These are phyloP conservation scores for Chaetomium sp. DNA, from an alignment of 2,329 filamentous ascomycete genomes.

Conservation along the genomic window DNA sequence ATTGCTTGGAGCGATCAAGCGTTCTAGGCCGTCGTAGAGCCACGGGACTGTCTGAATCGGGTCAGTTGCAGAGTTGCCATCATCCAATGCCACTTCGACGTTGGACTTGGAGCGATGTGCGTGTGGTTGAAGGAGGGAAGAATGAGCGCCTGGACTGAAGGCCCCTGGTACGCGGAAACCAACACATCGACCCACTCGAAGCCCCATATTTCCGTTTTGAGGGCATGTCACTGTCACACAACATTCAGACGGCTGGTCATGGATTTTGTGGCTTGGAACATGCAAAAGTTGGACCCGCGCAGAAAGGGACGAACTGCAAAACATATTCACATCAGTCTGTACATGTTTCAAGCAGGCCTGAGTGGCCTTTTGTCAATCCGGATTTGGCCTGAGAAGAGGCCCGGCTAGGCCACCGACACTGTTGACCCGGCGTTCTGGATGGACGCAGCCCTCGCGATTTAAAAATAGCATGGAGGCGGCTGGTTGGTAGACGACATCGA, in stretches of 20 bases:
- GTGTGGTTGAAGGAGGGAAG: neutral
- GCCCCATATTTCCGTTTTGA: too few species aligned
- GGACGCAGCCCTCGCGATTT: slow-evolving; percentile 13
- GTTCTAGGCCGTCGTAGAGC: neutral
- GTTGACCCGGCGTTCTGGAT: slow-evolving; percentile 22
- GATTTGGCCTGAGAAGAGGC: neutral
- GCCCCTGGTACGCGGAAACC: neutral
- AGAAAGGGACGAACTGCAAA: neutral
- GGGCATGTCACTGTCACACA: neutral
- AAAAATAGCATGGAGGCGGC: slow-evolving; percentile 20
- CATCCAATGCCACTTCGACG: slow-evolving; percentile 1
- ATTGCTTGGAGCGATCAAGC: neutral
- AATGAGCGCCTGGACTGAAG: neutral
- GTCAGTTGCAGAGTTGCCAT: neutral
- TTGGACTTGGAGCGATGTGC: neutral
- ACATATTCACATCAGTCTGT: neutral
- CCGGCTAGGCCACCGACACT: slow-evolving; percentile 3
- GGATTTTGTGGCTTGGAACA: neutral
- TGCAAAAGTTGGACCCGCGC: neutral
- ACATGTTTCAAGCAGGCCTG: neutral
- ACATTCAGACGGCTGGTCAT: neutral
- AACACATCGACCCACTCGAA: neutral
- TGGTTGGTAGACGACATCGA: neutral
- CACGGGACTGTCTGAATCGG: neutral
- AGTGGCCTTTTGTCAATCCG: neutral